These are phyloP conservation scores for Apiospora sp. DNA, from an alignment of 2,329 filamentous ascomycete species.

Conservation along the genomic window DNA sequence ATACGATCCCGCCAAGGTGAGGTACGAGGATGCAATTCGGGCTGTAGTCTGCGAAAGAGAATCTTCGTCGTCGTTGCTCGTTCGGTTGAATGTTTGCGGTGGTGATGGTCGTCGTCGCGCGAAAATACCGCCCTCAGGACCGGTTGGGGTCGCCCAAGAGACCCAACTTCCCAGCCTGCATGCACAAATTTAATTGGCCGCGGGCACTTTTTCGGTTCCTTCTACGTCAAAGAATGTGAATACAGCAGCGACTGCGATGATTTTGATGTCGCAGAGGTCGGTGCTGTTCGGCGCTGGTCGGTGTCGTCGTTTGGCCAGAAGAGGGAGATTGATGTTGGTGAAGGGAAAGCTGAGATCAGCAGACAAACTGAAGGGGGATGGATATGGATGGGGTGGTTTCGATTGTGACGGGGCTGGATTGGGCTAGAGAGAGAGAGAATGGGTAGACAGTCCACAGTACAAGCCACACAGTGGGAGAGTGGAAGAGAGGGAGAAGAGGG, in stretches of 20 bases:
- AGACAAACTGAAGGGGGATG: constrained; percentile 8
- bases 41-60: background rate
- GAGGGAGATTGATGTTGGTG: constrained; percentile 24
- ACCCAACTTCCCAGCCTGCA: constrained; percentile 16
- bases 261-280: constrained; percentile 22
- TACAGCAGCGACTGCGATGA: constrained; percentile 20
- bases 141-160: constrained; percentile 24
- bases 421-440: constrained; percentile 11
- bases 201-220: constrained; percentile 4
- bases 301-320: constrained; percentile 20
- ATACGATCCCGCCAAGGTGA: background rate
- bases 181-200: constrained; percentile 26
- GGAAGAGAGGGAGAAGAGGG: background rate
- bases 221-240: constrained; percentile 7
- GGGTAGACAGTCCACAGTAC: background rate
- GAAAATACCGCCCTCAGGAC: constrained; percentile 22
- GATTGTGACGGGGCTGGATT: constrained; percentile 19
- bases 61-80: constrained; percentile 8
- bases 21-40: constrained; percentile 2
- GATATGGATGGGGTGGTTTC: constrained; percentile 6
- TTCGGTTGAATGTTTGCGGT: constrained; percentile 19
- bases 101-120: constrained; percentile 23
- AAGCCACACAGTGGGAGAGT: constrained; percentile 8
- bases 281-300: constrained; percentile 23
- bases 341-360: constrained; percentile 19